Evolutionary conservation across 805 yeast species (phyloP).

Genomic region (Teunomyces kruisii): DNA sequence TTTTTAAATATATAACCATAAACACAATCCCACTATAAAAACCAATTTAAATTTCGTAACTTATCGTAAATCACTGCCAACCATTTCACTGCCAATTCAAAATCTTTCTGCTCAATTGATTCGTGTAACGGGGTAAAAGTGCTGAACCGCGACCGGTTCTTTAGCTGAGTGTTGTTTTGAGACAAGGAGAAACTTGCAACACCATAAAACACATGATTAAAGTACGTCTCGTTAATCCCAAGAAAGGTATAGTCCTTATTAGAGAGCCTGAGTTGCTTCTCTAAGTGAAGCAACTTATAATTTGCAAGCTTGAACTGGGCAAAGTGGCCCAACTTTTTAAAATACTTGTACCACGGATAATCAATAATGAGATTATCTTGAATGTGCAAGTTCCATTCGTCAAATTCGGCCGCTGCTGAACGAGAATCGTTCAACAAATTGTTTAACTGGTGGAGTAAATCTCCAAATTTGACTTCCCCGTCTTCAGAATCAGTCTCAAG

Average conservation of each 20-base stretch:
- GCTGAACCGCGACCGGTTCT: conserved; percentile 11
- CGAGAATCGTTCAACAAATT: conserved; percentile 12
- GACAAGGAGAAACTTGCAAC: conserved; percentile 14
- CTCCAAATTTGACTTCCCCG: conserved; percentile 9
- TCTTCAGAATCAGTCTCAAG: conserved; percentile 8
- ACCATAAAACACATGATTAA: conserved; percentile 23
- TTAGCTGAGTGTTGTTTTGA: conserved; percentile 4
- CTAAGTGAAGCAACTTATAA: conserved; percentile 45
- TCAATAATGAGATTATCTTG: conserved; percentile 57
- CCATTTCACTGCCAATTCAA: conserved; percentile 23
- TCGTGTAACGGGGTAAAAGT: conserved; percentile 21
- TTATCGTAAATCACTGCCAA: conserved; percentile 24
- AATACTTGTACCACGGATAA: conserved; percentile 73
- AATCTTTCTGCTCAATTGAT: conserved; percentile 20
- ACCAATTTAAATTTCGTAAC: conserved; percentile 10
- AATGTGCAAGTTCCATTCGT: conserved; percentile 45
- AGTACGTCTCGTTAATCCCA: conserved; percentile 11
- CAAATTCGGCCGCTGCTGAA: conserved; percentile 42
- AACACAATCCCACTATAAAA: not conserved
- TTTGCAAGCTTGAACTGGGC: conserved; percentile 57
- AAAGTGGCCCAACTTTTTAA: conserved; percentile 58
- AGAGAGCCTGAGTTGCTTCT: conserved; percentile 24
- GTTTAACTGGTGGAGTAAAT: conserved; percentile 13
- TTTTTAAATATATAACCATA: not conserved
- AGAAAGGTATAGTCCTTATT: conserved; percentile 19